Base-by-base conservation (phyloP, 495 filamentous ascomycete species). In the Podospora conica region DNA sequence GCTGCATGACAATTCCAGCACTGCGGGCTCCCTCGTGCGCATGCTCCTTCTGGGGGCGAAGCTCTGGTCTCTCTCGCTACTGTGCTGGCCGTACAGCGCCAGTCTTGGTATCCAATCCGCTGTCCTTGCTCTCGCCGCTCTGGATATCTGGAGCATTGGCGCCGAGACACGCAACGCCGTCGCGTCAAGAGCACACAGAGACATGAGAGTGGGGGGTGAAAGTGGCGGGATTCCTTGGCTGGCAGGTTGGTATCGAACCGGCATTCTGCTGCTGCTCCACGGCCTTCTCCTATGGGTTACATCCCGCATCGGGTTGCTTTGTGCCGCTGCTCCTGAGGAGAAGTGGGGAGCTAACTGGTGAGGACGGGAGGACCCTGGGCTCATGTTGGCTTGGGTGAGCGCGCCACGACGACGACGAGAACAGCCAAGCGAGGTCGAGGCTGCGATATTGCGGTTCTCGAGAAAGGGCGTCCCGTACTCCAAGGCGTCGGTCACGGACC, bases 61-160 rank as follows among this genome's bases (percentile, higher is more conserved):
- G 71, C 67, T 82, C 8, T 24, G 74, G 23, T 78, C 76, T n/a
- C 58, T 83, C 15, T 68, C 74, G 6, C 77, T 74, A 64, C 59
- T 69, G 9, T 83, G 81, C 60, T 83, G 79, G 78, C 81, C 81
- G 0, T 83, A 79, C 58, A 78, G 72, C 55, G 69, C 74, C 18
- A 76, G 63, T 24, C 65, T 76, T 63, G 68, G 72, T 15, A 62
- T 79, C 15, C 68, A 78, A 27, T 68, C 63, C n/a, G 73, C 71
- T 4, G 64, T 82, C 2, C 63, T 82, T 25, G 70, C 67, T 3
- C 61, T 81, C 53, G 80, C 79, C 20, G 76, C 70, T 8, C 56
- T 81, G 58, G 81, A 82, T 60, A 48, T 83, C 40, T 72, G 72
- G 57, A 67, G 73, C 57, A 64, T 68, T 9, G 53, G 65, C 9